Evolutionary conservation across 1,284 basidiomycete species (phyloP).

Genomic region (Coniferiporia weirii): DNA sequence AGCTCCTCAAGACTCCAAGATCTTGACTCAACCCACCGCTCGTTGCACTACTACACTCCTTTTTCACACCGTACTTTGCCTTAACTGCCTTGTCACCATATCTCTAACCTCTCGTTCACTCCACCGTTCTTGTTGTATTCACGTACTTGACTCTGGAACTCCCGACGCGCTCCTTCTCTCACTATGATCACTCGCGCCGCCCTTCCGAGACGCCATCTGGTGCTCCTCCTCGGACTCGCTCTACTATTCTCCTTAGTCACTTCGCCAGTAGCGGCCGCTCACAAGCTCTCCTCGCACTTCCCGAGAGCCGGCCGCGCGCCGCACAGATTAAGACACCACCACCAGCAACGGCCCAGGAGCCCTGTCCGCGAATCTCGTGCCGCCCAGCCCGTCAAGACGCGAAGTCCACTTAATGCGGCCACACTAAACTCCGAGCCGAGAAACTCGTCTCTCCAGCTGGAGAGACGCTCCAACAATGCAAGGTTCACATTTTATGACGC

Average conservation of each 20-base stretch:
- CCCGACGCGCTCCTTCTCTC: neutral
- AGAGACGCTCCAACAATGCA: constrained; percentile 27
- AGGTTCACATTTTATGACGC: constrained; percentile 32
- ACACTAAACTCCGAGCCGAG: no score
- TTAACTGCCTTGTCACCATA: neutral
- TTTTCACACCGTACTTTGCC: neutral
- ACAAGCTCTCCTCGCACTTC: neutral
- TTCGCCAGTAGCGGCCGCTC: neutral
- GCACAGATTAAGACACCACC: no score
- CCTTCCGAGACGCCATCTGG: neutral
- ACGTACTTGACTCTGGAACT: neutral
- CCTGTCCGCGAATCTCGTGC: no score
- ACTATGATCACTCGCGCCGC: neutral
- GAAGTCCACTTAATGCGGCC: no score
- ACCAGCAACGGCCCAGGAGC: no score
- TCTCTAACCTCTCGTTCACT: neutral
- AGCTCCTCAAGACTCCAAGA: neutral
- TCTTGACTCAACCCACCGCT: neutral
- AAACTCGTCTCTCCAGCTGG: neutral
- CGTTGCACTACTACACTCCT: neutral
- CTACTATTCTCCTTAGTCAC: neutral
- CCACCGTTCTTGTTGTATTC: neutral
- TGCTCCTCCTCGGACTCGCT: neutral
- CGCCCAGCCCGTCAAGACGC: no score
- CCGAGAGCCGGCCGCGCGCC: no score